Conservation (phyloP, 1,284 basidiomycete species). For the Macrocybe sp. region DNA sequence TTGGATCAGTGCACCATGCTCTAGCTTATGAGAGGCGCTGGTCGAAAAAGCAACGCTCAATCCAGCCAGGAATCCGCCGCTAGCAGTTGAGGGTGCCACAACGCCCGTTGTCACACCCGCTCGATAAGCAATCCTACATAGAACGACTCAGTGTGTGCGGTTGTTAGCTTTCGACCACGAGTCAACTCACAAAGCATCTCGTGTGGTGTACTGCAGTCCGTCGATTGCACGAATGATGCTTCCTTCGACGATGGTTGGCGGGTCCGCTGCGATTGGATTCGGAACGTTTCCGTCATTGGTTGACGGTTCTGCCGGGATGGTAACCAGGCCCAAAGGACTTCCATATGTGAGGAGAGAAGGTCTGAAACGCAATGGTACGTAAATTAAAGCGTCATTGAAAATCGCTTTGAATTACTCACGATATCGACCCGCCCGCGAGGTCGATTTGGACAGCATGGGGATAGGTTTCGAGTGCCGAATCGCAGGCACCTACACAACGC, state of each 20-base stretch:
- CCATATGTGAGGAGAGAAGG: conserved; percentile 61
- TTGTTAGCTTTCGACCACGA: not conserved
- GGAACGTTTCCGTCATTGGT: conserved; percentile 63
- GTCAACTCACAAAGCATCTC: conserved; percentile 60
- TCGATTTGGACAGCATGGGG: conserved; percentile 29
- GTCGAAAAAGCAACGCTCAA: conserved; percentile 64
- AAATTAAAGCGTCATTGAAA: not conserved
- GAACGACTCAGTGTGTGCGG: not conserved
- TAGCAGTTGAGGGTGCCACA: conserved; percentile 47
- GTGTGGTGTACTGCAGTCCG: conserved; percentile 65
- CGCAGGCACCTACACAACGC: conserved; percentile 31
- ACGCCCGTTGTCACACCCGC: conserved; percentile 62
- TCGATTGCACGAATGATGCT: conserved; percentile 64
- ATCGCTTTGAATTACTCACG: conserved; percentile 20
- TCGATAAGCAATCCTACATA: conserved; percentile 54
- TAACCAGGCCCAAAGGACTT: conserved; percentile 51
- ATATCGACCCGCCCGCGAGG: conserved; percentile 48
- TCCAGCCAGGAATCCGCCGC: conserved; percentile 56
- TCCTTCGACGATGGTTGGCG: conserved; percentile 44
- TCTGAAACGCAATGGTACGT: conserved; percentile 19
- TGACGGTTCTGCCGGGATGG: conserved; percentile 58
- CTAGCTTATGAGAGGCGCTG: conserved; percentile 58
- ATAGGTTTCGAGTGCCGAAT: conserved; percentile 8
- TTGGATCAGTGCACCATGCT: conserved; percentile 64
- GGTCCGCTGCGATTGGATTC: conserved; percentile 40